Conservation (phyloP, 78 protist species). For the Dictyostelium capitatum region DNA sequence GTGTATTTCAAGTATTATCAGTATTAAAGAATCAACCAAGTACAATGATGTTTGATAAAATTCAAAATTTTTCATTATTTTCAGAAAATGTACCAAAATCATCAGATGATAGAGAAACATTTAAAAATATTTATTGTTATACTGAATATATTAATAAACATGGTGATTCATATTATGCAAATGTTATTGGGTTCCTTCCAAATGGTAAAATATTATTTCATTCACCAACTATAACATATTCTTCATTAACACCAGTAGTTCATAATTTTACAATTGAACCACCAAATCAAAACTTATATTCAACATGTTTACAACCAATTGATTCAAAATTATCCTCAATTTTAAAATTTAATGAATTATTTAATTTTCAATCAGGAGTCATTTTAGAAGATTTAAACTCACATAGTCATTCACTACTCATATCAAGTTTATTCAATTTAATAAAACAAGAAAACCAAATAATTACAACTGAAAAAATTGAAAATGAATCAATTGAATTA, state of each 20-base stretch:
- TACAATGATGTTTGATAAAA: conserved; percentile 16
- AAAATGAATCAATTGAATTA: no score
- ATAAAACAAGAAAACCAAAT: no score
- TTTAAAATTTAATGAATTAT: no score
- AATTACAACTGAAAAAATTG: no score
- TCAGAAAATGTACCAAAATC: conserved; percentile 8
- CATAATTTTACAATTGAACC: background rate
- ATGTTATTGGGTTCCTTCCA: background rate
- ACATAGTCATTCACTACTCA: no score
- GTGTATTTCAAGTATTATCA: background rate
- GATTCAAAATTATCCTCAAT: background rate
- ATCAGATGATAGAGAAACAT: background rate
- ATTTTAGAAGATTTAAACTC: no score
- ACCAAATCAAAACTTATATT: background rate
- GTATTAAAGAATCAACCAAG: conserved; percentile 26
- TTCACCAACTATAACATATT: background rate
- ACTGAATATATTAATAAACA: background rate
- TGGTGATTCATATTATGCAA: background rate
- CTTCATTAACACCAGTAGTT: background rate
- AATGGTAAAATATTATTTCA: conserved; percentile 16
- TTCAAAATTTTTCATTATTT: conserved; percentile 1
- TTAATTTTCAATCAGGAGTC: no score
- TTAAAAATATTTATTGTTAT: conserved; percentile 8
- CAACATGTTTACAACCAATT: background rate
- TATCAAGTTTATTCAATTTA: no score